phyloP scores from a whole-genome alignment of 2,329 filamentous ascomycete species.

The Trichothecium sympodiale region DNA sequence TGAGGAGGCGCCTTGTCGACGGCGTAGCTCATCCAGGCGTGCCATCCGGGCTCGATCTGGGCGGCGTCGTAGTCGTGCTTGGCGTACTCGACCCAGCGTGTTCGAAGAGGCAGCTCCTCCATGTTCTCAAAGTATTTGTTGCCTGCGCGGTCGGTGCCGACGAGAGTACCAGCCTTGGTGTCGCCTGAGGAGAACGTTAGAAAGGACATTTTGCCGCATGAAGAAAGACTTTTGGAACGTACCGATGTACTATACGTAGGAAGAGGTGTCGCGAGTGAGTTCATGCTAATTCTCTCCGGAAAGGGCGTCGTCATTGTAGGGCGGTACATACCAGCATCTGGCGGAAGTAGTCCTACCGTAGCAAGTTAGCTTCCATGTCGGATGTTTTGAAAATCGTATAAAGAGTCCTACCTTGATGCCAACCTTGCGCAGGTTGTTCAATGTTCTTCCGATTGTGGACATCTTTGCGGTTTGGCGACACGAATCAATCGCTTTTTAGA shows the following conservation, averaged over 20 bases:
- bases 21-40: slow-evolving; percentile 92
- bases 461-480: slow-evolving; percentile 40
- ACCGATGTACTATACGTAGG: slow-evolving; percentile 43
- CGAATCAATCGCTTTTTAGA: too few species aligned
- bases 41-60: slow-evolving; percentile 94
- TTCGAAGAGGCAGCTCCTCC: slow-evolving; percentile 90
- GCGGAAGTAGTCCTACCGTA: slow-evolving; percentile 68
- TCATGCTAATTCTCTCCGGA: background rate
- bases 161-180: slow-evolving; percentile 82
- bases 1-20: slow-evolving; percentile 75
- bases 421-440: slow-evolving; percentile 77
- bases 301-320: slow-evolving; percentile 9
- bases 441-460: slow-evolving; percentile 82
- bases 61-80: slow-evolving; percentile 70
- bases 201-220: background rate
- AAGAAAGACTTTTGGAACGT: slow-evolving; percentile 15
- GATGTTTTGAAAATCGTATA: too few species aligned
- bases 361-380: slow-evolving; percentile 6
- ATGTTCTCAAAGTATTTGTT: slow-evolving; percentile 98
- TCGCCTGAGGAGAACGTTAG: slow-evolving; percentile 64
- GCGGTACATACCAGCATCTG: slow-evolving; percentile 73
- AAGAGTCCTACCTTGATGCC: slow-evolving; percentile 64
- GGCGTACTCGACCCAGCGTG: slow-evolving; percentile 96
- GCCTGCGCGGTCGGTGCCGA: slow-evolving; percentile 80
- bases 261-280: slow-evolving; percentile 9